Evolutionary conservation across 1,284 basidiomycete species (phyloP).

Genomic region (Ceratobasidium sp.): DNA sequence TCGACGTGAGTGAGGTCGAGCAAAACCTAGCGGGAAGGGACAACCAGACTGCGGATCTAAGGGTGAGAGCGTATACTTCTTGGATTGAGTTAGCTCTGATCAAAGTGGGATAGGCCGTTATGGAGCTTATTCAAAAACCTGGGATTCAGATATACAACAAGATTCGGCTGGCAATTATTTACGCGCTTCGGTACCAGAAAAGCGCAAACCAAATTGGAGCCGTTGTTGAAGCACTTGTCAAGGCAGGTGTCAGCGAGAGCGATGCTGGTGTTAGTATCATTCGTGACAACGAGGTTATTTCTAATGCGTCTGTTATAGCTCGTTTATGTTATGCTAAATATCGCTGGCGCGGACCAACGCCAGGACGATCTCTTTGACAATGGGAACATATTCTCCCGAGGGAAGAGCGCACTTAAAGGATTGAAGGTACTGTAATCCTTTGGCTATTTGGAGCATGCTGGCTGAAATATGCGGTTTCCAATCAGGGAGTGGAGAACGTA

Average conservation of each 20-base stretch:
- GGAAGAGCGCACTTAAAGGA: constrained; percentile 94
- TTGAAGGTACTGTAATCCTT: constrained; percentile 72
- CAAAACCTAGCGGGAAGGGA: constrained; percentile 91
- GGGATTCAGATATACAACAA: constrained; percentile 82
- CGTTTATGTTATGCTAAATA: constrained; percentile 92
- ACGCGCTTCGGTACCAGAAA: constrained; percentile 95
- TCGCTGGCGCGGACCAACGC: constrained; percentile 94
- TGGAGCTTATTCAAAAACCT: constrained; percentile 75
- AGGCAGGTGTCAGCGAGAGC: constrained; percentile 83
- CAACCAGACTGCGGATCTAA: constrained; percentile 81
- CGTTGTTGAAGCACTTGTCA: constrained; percentile 83
- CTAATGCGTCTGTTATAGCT: constrained; percentile 62
- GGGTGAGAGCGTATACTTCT: constrained; percentile 60
- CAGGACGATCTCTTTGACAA: constrained; percentile 98
- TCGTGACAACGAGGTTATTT: neutral
- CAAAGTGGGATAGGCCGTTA: constrained; percentile 70
- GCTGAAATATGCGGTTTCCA: neutral
- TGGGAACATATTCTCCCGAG: constrained; percentile 93
- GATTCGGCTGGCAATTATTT: constrained; percentile 92
- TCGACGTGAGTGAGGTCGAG: constrained; percentile 94
- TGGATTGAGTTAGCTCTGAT: constrained; percentile 32
- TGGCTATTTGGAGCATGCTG: constrained; percentile 15
- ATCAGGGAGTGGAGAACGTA: constrained; percentile 96
- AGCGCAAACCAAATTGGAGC: constrained; percentile 85
- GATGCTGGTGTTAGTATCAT: constrained; percentile 74